Percentiles rank a stretch among this genome's conserved stretches.
Evolutionary conservation across 176 grass and related monocot species (phyloP).

Genomic region (Alopecurus myosuroides): DNA sequence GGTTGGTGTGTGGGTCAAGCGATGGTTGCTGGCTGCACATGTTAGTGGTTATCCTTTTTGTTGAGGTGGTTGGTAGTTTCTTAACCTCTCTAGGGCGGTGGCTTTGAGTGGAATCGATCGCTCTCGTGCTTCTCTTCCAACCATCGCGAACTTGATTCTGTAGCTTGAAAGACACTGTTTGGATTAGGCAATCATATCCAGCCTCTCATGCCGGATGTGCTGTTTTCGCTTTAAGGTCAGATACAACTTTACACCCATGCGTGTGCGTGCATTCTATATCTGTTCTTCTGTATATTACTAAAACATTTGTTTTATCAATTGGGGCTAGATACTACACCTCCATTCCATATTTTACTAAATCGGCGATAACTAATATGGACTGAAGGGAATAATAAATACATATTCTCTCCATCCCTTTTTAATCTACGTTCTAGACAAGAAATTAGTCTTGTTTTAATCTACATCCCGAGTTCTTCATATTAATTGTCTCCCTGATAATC

Average conservation of each 20-base stretch:
- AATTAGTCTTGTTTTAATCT: too few species aligned
- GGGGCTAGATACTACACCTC: background rate
- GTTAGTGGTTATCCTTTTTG: background rate
- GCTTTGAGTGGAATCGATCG: slow-evolving; percentile 20
- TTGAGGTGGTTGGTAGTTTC: slow-evolving; percentile 6
- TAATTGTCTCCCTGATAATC: too few species aligned
- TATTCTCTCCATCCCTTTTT: too few species aligned
- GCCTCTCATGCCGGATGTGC: background rate
- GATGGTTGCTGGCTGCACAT: slow-evolving; percentile 16
- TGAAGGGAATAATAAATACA: background rate
- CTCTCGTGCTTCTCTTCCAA: slow-evolving; percentile 8
- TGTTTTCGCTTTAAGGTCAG: background rate
- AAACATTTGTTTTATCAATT: background rate
- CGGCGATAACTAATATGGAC: too few species aligned
- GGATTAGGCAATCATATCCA: background rate
- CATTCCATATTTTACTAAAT: too few species aligned
- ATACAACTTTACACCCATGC: background rate
- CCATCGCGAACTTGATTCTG: background rate
- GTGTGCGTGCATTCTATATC: background rate
- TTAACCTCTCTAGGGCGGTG: slow-evolving; percentile 16
- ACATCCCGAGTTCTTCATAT: too few species aligned
- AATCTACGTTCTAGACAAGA: too few species aligned
- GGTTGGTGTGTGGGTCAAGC: slow-evolving; percentile 21
- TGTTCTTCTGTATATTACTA: background rate
- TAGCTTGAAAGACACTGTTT: slow-evolving; percentile 31